Evolutionary conservation across 805 yeast species (phyloP), one percentile per base, ranked within the genome.

Genomic region (Hanseniaspora clermontiae): DNA sequence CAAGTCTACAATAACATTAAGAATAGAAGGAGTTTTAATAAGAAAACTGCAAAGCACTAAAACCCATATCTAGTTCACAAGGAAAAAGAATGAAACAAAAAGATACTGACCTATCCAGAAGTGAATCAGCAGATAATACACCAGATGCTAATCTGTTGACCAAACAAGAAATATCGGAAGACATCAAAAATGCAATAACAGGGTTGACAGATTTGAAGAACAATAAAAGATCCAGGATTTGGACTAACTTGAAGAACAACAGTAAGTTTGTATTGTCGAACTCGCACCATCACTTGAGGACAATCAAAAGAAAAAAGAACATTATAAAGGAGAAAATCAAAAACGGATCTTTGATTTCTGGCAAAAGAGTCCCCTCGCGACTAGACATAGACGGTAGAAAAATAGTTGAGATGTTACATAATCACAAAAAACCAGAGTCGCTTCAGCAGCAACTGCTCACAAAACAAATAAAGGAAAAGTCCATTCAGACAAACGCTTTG

Each of bases 321-420:
- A 39, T 53, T 8, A 53, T 53, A 12, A 53, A 46, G 24, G 57
- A 53, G 24, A 53, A 46, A 46, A 46, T 53, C 34, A 45, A 45
- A 20, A 53, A 53, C 31, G 57, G 57, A n/a, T 53, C 57, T 7
- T 31, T 53, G 14, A 53, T 53, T 24, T 53, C 57, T 9, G 57
- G 57, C 10, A 45, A 39, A 24, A 24, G 38, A 17, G 12, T 53
- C 2, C 57, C 51, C 3, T 53, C 57, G 14, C 43, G 46, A n/a
- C 20, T 53, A 24, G 57, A 53, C 31, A 32, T 46, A 27, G 29
- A 53, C n/a, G 48, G 57, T 5, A 45, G 36, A 38, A 34, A 46
- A 19, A 29, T 27, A 43, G 9, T 17, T 15, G 43, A 19, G 8
- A 3, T 7, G 5, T n/a, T 27, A 6, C 34, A 34, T 10, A 29